phyloP scores from a whole-genome alignment of 768 basidiomycete genomes.

The Obba rivulosa region DNA sequence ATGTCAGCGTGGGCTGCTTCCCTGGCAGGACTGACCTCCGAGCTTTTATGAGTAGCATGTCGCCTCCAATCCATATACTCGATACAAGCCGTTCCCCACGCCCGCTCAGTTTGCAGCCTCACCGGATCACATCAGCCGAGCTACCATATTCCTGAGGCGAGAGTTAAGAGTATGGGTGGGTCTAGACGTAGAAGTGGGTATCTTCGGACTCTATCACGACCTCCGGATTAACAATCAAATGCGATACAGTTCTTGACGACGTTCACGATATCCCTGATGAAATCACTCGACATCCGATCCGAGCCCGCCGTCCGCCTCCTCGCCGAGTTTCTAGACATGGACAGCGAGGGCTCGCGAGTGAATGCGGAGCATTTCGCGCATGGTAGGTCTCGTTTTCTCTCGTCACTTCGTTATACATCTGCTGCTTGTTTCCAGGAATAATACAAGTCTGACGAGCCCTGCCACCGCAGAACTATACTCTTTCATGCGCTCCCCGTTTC shows the following conservation, averaged over 20 bases:
- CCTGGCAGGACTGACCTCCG: not conserved
- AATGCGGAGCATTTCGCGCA: constrained; percentile 95
- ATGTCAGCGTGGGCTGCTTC: not conserved
- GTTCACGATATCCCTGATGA: constrained; percentile 86
- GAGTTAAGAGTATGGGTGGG: constrained; percentile 86
- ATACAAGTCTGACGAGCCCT: not conserved
- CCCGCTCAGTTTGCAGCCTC: constrained; percentile 80
- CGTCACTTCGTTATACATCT: not conserved
- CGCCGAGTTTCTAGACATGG: constrained; percentile 85
- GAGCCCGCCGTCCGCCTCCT: constrained; percentile 81
- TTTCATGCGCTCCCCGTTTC: constrained; percentile 85
- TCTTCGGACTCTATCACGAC: not conserved
- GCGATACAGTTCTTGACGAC: constrained; percentile 73
- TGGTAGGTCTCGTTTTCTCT: constrained; percentile 43
- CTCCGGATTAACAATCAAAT: not conserved
- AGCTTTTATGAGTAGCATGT: constrained; percentile 57
- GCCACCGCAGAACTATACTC: constrained; percentile 69
- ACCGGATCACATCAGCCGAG: constrained; percentile 66
- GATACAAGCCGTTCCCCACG: constrained; percentile 86
- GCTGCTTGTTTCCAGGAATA: not conserved
- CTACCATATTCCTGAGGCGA: constrained; percentile 75
- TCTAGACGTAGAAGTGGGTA: constrained; percentile 80
- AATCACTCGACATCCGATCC: constrained; percentile 87
- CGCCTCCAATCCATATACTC: constrained; percentile 80
- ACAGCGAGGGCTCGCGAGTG: constrained; percentile 49